Conservation (phyloP, 2,329 filamentous ascomycete species). For the Paracoccidioides brasiliensis region DNA sequence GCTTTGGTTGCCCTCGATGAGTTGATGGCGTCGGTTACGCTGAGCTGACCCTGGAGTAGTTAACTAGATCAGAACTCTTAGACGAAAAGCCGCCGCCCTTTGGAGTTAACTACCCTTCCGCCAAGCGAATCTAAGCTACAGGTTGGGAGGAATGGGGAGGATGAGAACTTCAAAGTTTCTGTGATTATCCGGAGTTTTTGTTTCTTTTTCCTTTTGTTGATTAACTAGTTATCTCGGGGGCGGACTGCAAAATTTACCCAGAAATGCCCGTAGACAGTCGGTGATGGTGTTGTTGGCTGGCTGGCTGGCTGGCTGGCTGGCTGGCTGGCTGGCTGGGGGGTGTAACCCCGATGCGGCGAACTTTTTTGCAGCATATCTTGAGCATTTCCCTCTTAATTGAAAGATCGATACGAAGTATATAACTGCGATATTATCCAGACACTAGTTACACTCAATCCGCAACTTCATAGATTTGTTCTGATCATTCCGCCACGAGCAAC, state of each 20-base stretch:
- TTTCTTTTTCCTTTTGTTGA: not conserved
- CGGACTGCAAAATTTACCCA: not conserved
- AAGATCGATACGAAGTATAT: too few relatives aligned
- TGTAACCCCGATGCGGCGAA: not conserved
- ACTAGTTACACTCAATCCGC: not conserved
- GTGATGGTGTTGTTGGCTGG: not conserved
- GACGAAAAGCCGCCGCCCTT: not conserved
- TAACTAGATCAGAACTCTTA: not conserved
- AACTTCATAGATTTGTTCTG: not conserved
- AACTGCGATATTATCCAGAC: not conserved
- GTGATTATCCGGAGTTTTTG: not conserved
- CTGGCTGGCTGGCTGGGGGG: not conserved
- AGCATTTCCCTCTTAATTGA: not conserved
- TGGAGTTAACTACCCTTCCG: not conserved
- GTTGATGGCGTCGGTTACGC: not conserved
- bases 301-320: not conserved
- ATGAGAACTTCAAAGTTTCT: not conserved
- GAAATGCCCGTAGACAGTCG: not conserved
- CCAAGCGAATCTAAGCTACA: not conserved
- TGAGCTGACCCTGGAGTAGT: constrained; percentile 4
- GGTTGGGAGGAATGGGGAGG: not conserved
- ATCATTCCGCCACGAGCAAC: not conserved
- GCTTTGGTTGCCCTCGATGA: not conserved
- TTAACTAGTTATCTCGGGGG: not conserved
- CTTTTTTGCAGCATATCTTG: not conserved